Conservation (phyloP, 2,329 filamentous ascomycete genomes). For the Corynespora cassiicola region DNA sequence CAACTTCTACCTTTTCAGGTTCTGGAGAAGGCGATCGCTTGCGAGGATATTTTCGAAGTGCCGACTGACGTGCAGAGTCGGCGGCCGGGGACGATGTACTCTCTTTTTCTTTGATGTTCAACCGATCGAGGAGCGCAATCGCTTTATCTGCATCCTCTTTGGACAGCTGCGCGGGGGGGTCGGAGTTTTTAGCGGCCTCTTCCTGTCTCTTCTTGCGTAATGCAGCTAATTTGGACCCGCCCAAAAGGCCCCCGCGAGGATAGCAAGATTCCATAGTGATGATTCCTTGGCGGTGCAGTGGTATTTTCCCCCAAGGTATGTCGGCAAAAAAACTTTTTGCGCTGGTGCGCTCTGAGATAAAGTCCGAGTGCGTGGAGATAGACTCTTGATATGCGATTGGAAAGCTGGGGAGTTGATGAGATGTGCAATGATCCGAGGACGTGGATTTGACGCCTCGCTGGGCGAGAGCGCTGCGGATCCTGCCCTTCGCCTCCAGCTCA, state of each 20-base stretch:
- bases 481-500: too few relatives aligned
- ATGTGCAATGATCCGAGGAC: too few relatives aligned
- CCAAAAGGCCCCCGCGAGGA: constrained; percentile 73
- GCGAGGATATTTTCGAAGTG: too few relatives aligned
- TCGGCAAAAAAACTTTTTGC: constrained; percentile 76
- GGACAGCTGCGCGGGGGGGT: constrained; percentile 10
- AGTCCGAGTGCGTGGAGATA: neutral
- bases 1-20: constrained; percentile 17
- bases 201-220: constrained; percentile 83
- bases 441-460: too few relatives aligned
- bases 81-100: constrained; percentile 13
- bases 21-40: constrained; percentile 38
- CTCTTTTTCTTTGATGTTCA: constrained; percentile 39
- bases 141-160: constrained; percentile 38
- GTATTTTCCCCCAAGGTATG: constrained; percentile 83
- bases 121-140: constrained; percentile 52
- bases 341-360: constrained; percentile 3
- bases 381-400: too few relatives aligned
- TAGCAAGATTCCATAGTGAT: constrained; percentile 67
- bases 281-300: constrained; percentile 66
- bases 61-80: too few relatives aligned
- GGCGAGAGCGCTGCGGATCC: too few relatives aligned
- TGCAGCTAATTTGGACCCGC: constrained; percentile 89
- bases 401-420: too few relatives aligned
- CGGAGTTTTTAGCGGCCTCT: constrained; percentile 54